Base-by-base conservation (phyloP, 2,329 filamentous ascomycete genomes). In the Mycosphaerelloides madeirae region DNA sequence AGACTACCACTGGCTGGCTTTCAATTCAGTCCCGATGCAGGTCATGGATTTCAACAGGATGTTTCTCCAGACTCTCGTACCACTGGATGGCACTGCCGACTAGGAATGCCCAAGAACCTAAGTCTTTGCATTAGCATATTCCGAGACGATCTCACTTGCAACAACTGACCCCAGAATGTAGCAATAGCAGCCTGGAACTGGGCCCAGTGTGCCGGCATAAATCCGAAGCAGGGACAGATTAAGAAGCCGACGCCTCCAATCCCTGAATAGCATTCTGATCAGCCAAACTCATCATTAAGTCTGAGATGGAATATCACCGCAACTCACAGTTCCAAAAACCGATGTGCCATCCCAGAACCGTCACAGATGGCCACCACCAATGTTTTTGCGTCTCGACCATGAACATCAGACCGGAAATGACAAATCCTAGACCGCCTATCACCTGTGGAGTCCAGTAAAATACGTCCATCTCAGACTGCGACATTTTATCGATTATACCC, bases 331-430 rank as follows among this genome's bases (percentile, higher is more conserved):
- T 58, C 55, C 56, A 59, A 8, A 52, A 31, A 6, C 56, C 59
- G 31, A 61, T 55, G 32, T 54, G 53, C 59, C 59, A 61, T 3
- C 55, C 56, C 20, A 62, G 48, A 11, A 46, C 44, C 12, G 36
- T 28, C 9, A 52, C 44, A 13, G 54, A 44, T 29, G 57, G 58
- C 32, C 40, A 29, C 42, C 49, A 55, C 59, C 57, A 62, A 6
- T 48, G 48, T 33, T 51, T 44, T 43, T 62, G 59, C 22, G 58
- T 62, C 38, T 59, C 55, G 29, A 62, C 39, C 42, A 51, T 58
- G 44, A 62, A 59, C 38, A 62, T 0, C 90, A 96, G 2, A 90
- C 90, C 39, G 96, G 76, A 74, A 95, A 97, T 0, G 91, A 95
- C 0, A 91, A 97, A n/a, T 96, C 90, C 36, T 97, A 83, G 2